Evolutionary conservation across 179 eudicot genomes (phyloP).

Genomic region (Gypsophila paniculata): DNA sequence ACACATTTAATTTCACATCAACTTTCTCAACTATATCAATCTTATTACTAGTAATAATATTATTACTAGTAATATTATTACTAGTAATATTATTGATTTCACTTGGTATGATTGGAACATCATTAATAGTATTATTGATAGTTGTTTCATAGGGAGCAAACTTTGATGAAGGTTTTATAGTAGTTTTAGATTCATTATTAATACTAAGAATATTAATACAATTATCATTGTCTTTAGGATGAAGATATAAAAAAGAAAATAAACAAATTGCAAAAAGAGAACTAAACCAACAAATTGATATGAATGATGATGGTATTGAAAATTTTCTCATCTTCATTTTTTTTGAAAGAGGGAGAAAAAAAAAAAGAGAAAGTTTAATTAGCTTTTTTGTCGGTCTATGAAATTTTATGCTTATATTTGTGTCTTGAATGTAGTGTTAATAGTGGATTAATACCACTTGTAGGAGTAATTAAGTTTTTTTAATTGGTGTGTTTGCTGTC

Average conservation of each 20-base stretch:
- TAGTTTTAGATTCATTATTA: neutral
- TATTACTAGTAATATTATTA: too few species aligned
- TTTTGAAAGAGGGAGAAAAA: neutral
- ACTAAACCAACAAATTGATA: conserved; percentile 25
- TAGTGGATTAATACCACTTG: neutral
- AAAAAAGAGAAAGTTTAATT: neutral
- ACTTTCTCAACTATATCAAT: too few species aligned
- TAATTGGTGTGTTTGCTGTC: neutral
- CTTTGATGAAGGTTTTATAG: neutral
- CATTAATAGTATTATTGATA: neutral
- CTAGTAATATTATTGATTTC: neutral
- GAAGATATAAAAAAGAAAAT: conserved; percentile 26
- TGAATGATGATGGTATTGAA: conserved; percentile 26
- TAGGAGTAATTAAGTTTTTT: neutral
- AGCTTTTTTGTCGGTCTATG: conserved; percentile 12
- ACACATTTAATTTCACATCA: neutral
- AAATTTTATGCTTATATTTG: neutral
- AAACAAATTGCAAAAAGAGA: conserved; percentile 28
- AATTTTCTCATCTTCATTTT: conserved; percentile 22
- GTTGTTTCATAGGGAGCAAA: neutral
- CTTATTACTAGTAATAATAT: too few species aligned
- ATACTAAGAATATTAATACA: neutral
- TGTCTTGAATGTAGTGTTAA: neutral
- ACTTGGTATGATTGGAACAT: neutral
- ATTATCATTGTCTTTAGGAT: conserved; percentile 18